Evolutionary conservation across 495 filamentous ascomycete genomes (phyloP).

Genomic region (Xylaria longipes): DNA sequence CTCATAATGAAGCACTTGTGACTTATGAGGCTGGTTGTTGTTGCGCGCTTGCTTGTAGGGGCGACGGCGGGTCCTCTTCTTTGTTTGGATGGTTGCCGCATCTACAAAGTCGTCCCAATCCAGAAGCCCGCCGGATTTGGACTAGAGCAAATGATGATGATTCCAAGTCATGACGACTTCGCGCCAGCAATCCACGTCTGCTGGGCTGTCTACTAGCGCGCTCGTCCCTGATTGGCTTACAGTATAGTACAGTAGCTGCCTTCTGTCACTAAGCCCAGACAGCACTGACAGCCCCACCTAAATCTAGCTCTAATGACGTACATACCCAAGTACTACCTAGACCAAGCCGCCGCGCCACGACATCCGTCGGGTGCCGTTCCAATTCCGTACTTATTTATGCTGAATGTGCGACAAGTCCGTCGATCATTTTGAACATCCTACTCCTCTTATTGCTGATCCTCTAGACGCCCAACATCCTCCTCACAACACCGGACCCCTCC

Average conservation of each 20-base stretch:
- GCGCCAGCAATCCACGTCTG: not conserved
- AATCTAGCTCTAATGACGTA: slow-evolving; percentile 20
- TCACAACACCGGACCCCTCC: not conserved
- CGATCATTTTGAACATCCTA: not conserved
- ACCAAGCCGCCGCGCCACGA: slow-evolving; percentile 10
- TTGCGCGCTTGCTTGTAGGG: not conserved
- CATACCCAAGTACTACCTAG: no score
- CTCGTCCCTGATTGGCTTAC: not conserved
- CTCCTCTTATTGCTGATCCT: not conserved
- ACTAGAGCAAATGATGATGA: not conserved
- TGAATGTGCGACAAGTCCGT: slow-evolving; percentile 19
- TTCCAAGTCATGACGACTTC: slow-evolving; percentile 4
- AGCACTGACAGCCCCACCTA: not conserved
- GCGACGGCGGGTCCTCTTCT: not conserved
- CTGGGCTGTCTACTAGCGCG: not conserved
- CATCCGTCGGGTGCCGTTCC: slow-evolving; percentile 11
- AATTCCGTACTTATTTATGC: slow-evolving; percentile 20
- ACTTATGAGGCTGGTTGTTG: not conserved
- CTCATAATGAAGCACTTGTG: not conserved
- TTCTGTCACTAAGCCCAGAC: not conserved
- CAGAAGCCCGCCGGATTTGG: not conserved
- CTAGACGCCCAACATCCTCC: not conserved
- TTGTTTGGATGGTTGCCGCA: slow-evolving; percentile 5
- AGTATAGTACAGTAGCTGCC: not conserved
- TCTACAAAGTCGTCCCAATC: not conserved